Percentiles rank a stretch among this genome's conserved stretches.
phyloP scores from a whole-genome alignment of 1,284 basidiomycete genomes.

The Porphyrellus sp. region DNA sequence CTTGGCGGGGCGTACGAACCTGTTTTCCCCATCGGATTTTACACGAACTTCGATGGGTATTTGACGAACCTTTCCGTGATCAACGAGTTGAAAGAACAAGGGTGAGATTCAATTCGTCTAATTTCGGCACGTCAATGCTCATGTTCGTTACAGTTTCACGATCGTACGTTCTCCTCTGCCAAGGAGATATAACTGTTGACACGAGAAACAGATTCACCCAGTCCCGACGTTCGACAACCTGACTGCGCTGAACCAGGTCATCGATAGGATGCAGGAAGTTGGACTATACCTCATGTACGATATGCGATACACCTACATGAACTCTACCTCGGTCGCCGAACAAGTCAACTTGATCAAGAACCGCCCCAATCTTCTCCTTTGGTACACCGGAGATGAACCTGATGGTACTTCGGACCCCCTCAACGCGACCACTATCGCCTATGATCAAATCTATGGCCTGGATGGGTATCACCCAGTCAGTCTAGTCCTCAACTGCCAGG shows the following conservation, averaged over 20 bases:
- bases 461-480: constrained; percentile 77
- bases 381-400: constrained; percentile 77
- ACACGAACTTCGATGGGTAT: constrained; percentile 59
- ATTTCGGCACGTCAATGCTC: neutral
- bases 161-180: constrained; percentile 21
- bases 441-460: constrained; percentile 62
- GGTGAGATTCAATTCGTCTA: neutral
- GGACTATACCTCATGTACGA: constrained; percentile 77
- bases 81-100: constrained; percentile 52
- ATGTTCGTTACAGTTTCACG: neutral
- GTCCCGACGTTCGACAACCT: constrained; percentile 60
- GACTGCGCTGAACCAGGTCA: constrained; percentile 52
- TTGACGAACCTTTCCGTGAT: constrained; percentile 56
- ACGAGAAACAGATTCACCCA: constrained; percentile 51
- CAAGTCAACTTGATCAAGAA: constrained; percentile 67
- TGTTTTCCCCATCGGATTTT: constrained; percentile 72
- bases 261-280: constrained; percentile 68
- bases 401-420: constrained; percentile 68
- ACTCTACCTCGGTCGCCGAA: constrained; percentile 56
- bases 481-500: constrained; percentile 69
- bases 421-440: constrained; percentile 53
- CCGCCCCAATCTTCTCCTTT: constrained; percentile 64
- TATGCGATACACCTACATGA: constrained; percentile 56
- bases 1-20: constrained; percentile 51
- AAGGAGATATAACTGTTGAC: constrained; percentile 4